Evolutionary conservation across 208 protist species (phyloP), one percentile per base, ranked within the genome.

Genomic region (Porcisia hertigi): DNA sequence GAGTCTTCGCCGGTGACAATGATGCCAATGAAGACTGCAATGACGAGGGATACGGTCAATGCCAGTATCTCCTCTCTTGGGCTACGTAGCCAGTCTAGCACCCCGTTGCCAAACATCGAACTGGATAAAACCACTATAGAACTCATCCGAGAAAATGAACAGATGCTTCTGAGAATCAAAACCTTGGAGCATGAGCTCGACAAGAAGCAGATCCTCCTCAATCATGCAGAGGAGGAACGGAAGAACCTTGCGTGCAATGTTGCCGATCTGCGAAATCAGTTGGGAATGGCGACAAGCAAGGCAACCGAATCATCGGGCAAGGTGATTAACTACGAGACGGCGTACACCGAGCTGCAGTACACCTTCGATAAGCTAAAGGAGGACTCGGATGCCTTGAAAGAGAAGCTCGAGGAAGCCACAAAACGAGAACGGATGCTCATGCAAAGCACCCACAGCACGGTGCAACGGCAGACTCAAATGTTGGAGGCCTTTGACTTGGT

Each of bases 111-210:
- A 1, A 36, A 18, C 59, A 65, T 83, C 45, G 75, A 84, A 18
- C 79, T 92, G 16, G 82, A 83, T 69, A 65, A 65, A 14, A 54
- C 80, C 53, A 88, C 82, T 14, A 49, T 77, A 30, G 82, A 66
- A 7, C 80, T 94, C 55, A 80, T 91, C 43, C 70, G 81, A 41
- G 90, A 92, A 70, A 92, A 92, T 69, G 88, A 88, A 60, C 70
- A 79, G 52, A 92, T 94, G 88, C 54, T 94, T 23, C 76, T 74
- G 62, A 77, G 71, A 20, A 89, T 92, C 39, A 81, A 75, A 16
- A 67, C 64, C 16, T 79, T 94, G n/a, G 79, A 83, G 36, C 70
- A 77, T 53, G 82, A 90, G 41, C 62, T 83, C 30, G 66, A 79
- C 36, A 67, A 76, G 62, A 62, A 82, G 55, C 45, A 75, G 49